Base-by-base conservation (phyloP, 73 alveolate species). In the Effrenium voratum region DNA sequence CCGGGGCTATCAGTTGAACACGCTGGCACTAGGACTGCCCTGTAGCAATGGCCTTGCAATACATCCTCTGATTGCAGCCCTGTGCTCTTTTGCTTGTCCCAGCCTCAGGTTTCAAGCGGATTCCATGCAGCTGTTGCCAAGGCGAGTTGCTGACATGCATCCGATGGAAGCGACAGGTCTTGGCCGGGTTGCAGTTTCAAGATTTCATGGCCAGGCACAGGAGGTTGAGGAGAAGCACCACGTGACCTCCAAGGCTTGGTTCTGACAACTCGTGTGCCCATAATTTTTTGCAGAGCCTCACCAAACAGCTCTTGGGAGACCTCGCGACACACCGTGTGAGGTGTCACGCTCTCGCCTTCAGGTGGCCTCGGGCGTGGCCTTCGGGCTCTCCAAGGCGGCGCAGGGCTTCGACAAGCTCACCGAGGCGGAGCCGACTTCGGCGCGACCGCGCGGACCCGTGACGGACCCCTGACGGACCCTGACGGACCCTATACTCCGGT, bases 181-280 rank as follows among this genome's bases (percentile, higher is more conserved):
- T 19, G 8, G 8, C 19, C 63, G 8, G 63, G 63, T 12, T 19
- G 63, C 63, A 8, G 19, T 12, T 19, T 52, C 19, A 19, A 52
- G 63, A 36, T 19, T 46, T 4, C 30, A 3, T 22, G 34, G 72
- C 46, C 30, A 87, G 95, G 95, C 95, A 13, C 95, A 87, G 41
- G 95, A 87, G 46, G 95, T 87, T n/a, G 95, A 87, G 45, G 95
- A 87, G 70, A 87, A 87, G 85, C 95, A 87, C 95, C 95, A 87
- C 50, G 95, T 87, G n/a, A 50, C 95, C 49, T 87, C 95, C 47
- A 87, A 87, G 95, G 95, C 70, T 4, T 24, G 15, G 46, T 13
- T 15, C 22, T 2, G 40, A 36, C 49, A 57, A 22, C 28, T 30
- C n/a, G n/a, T n/a, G n/a, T n/a, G n/a, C n/a, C n/a, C n/a, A n/a